A percentile compares a stretch with the other conserved stretches of the same genome.
phyloP scores from a whole-genome alignment of 139 green algal species.

The Desmodesmus armatus region DNA sequence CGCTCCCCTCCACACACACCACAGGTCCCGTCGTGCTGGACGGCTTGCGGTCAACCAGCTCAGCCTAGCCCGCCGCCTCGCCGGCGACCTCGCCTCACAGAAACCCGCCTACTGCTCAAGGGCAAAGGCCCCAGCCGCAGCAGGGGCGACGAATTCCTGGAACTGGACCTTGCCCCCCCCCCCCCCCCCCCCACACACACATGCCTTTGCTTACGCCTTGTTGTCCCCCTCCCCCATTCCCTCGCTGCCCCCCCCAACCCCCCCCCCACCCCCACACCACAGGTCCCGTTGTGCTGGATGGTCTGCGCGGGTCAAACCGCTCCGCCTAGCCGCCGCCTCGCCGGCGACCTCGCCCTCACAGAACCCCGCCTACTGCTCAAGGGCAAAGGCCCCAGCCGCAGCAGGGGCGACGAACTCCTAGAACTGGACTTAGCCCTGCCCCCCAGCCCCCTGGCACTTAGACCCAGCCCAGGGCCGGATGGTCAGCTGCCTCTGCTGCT shows the following conservation, averaged over 20 bases:
- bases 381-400: constrained; percentile 35
- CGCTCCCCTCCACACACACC: no score
- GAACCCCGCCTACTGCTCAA: constrained; percentile 48
- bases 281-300: constrained; percentile 57
- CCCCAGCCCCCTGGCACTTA: neutral
- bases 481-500: neutral
- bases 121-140: constrained; percentile 39
- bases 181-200: no score
- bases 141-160: constrained; percentile 72
- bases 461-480: constrained; percentile 14
- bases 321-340: constrained; percentile 54
- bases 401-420: constrained; percentile 71
- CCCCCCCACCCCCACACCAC: no score
- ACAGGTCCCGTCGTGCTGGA: no score
- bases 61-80: no score
- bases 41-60: no score
- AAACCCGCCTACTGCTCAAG: no score
- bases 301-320: constrained; percentile 63
- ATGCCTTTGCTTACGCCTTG: no score
- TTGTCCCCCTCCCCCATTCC: no score
- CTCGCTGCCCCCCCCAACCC: no score
- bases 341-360: constrained; percentile 44
- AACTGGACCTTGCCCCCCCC: no score
- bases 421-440: constrained; percentile 78
- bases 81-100: no score